Evolutionary conservation across 805 yeast genomes (phyloP).

Genomic region (Suhomyces canberraensis): DNA sequence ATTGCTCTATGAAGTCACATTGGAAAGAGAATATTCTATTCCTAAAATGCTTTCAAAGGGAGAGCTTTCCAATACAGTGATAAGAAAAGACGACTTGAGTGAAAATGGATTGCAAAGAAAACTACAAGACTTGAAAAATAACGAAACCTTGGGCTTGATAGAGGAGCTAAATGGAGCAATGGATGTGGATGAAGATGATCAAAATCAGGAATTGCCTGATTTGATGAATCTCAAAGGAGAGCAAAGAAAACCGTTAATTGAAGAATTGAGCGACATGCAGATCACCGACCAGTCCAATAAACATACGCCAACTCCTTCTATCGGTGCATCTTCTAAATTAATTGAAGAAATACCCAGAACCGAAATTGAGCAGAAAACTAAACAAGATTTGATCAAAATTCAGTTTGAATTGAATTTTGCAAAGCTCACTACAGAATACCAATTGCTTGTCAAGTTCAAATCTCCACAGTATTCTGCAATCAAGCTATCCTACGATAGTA

Average conservation of each 20-base stretch:
- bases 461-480: conserved; percentile 15
- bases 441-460: conserved; percentile 15
- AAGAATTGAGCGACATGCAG: conserved; percentile 43
- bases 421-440: conserved; percentile 2
- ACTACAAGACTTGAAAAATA: conserved; percentile 32
- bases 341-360: neutral
- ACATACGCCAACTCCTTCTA: neutral
- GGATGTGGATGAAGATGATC: conserved; percentile 11
- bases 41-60: conserved; percentile 81
- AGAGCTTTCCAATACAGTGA: conserved; percentile 42
- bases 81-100: conserved; percentile 43
- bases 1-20: conserved; percentile 39
- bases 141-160: conserved; percentile 42
- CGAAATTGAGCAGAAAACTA: neutral
- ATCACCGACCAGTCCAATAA: neutral
- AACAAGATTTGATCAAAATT: neutral
- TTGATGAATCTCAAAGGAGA: conserved; percentile 24
- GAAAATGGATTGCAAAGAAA: conserved; percentile 35
- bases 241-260: conserved; percentile 45
- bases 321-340: neutral
- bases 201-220: conserved; percentile 22
- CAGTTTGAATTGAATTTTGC: conserved; percentile 3
- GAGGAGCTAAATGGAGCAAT: conserved; percentile 35
- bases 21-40: conserved; percentile 61
- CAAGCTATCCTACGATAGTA: conserved; percentile 7